Base-by-base conservation (phyloP, 805 yeast genomes). In the Candida mattraensis region DNA sequence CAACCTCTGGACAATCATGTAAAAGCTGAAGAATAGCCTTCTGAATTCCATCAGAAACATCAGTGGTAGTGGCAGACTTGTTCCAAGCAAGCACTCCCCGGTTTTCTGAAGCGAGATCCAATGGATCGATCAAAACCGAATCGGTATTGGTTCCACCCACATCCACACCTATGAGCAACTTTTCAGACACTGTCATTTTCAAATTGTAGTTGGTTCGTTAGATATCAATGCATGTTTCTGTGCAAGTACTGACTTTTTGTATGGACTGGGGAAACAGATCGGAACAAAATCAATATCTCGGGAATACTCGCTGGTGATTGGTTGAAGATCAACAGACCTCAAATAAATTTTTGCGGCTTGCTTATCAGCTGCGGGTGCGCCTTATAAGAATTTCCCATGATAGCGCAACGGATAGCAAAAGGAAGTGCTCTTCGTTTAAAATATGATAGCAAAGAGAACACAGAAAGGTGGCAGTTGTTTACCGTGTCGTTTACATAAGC, bases 91-190 rank as follows among this genome's bases (percentile, higher is more conserved):
- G 29, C 3, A 70, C 67, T 1, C 69, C 67, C 32, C 60, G 47
- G 16, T 46, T 39, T 3, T 45, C 42, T 7, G 50, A 24, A 11
- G 34, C 32, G 7, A 57, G 36, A 4, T 33, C 24, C 3, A 53
- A 22, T 0, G 75, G 70, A 34, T 69, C 66, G 6, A 70, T 42
- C 11, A 72, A 49, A 13, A 70, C 76, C 12, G 69, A 60, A 48
- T 72, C 76, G 1, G 76, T 68, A 53, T 70, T 70, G 25, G 76
- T 71, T 5, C 76, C 76, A 17, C 76, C 76, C 28, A 72, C 76
- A 45, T 72, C 76, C 11, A 71, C 67, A 10, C 76, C 77, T 22
- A 70, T 62, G 7, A 66, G 30, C 14, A 42, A 28, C 9, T 26
- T 32, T 22, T 27, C 21, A 9, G 31, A 11, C 24, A 31, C 27